Evolutionary conservation across 345 rosid species (phyloP), one percentile per base, ranked within the genome.

Genomic region (Balakata baccata): DNA sequence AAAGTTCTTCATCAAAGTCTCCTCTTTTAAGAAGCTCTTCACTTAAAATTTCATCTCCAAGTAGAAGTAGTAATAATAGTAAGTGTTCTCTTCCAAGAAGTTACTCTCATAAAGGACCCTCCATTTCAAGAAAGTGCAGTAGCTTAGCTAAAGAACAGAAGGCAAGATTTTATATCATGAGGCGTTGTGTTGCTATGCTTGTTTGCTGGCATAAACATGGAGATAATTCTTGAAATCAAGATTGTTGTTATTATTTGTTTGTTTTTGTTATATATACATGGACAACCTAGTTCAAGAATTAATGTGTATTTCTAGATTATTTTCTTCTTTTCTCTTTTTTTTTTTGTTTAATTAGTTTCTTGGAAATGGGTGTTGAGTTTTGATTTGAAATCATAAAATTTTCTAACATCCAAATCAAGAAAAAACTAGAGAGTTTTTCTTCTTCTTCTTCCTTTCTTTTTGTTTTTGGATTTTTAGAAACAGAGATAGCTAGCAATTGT

Each of bases 201-300:
- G 97, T 90, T 79, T 92, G 97, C 63, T 94, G 98, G 98, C 95
- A 90, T 76, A 94, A 90, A 69, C 97, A 94, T 80, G 92, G 97
- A 8, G 98, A 94, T n/a, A n/a, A n/a, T 85, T 79, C 91, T 73
- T 89, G 75, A 86, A 39, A 64, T 62, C 14, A 3, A 11, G 7
- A 7, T 58, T 6, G 34, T 29, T 23, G 11, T 8, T 11, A 7
- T 22, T 7, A 1, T 57, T 18, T 14, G 7, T 54, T 56, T 22
- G 7, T 7, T 22, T 52, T 43, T 10, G 11, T 5, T 60, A 60
- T 64, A 64, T 64, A 64, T 64, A 72, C 46, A 38, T 63, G 13
- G n/a, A 59, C 22, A 68, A 75, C 25, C 43, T 64, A 12, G 4
- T 17, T 61, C 18, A 22, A 3, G 20, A 59, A n/a, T n/a, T n/a